Base-by-base conservation (phyloP, 768 basidiomycete genomes). In the Tubosaeta sp. region DNA sequence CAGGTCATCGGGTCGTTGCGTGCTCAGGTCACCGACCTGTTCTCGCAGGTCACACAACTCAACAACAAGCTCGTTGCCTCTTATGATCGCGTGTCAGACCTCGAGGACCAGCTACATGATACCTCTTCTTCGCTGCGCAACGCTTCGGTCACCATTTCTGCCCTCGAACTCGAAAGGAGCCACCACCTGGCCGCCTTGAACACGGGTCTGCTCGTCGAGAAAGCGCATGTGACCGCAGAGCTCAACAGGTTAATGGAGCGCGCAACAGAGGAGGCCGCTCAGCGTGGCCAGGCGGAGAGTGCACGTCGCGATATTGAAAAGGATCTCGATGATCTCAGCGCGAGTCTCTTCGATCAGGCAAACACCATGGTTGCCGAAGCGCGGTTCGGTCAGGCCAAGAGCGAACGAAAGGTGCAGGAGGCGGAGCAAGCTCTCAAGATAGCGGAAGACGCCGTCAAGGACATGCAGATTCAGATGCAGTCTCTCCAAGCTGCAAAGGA, bases 301-400 rank as follows among this genome's bases (percentile, higher is more conserved):
- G 93, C 91, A 5, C 80, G 86, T 30, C 73, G 66, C 1, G 83
- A 82, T 56, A 95, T 99, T 45, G 95, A 99, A 73, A 83, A 87
- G 71, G 95, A 99, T 54, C 74, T 99, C 45, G 94, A 96, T 64
- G 91, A 95, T 67, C 83, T 99, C 54, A 93, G 93, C 55, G 92
- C 93, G 14, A 80, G 73, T 43, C 74, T 99, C 16, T 99, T 99
- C 62, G 80, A 82, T 46, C 87, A 96, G 70, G 95, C 95, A 6
- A 98, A 99, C 66, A 85, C 79, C 6, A 99, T 99, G 96, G 95
- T 98, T n/a, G 92, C 90, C 0, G 88, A 92, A 64, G 95, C 94
- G 19, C 80, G 94, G 14, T 77, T 84, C 53, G 72, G 67, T 14
- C 73, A 77, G 31, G 84, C 86, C 4, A 73, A 66, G 54, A 85